Percentiles rank a stretch among this genome's conserved stretches.
phyloP scores from a whole-genome alignment of 192 early-diverging fungal genomes.

The Coemansia furcata region DNA sequence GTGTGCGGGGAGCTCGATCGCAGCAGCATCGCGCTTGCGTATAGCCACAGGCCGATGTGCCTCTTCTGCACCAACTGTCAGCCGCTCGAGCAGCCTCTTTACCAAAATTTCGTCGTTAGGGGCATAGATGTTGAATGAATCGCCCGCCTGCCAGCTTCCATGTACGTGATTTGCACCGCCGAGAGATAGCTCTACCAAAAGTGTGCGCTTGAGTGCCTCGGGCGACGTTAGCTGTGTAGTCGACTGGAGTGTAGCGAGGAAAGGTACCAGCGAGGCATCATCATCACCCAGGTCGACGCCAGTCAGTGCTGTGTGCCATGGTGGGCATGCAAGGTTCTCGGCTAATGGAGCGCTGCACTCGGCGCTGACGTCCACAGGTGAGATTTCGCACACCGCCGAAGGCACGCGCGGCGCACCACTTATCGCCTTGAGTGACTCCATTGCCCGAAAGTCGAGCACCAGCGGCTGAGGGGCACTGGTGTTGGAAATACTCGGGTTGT shows the following conservation, averaged over 20 bases:
- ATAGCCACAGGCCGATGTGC: slow-evolving; percentile 15
- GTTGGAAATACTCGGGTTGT: background rate
- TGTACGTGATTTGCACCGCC: slow-evolving; percentile 9
- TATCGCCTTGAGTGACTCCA: slow-evolving; percentile 36
- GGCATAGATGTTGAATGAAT: slow-evolving; percentile 84
- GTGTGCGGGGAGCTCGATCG: slow-evolving; percentile 36
- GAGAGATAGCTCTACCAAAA: slow-evolving; percentile 59
- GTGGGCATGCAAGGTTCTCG: slow-evolving; percentile 12
- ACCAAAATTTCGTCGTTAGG: slow-evolving; percentile 81
- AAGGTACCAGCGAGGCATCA: slow-evolving; percentile 17
- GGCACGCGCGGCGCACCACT: slow-evolving; percentile 36
- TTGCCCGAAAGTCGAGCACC: slow-evolving; percentile 32
- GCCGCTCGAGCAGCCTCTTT: slow-evolving; percentile 56
- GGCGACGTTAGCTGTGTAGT: slow-evolving; percentile 61
- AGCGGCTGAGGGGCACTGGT: slow-evolving; percentile 24
- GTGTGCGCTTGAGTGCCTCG: slow-evolving; percentile 72
- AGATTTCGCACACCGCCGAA: slow-evolving; percentile 13
- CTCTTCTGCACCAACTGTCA: slow-evolving; percentile 54
- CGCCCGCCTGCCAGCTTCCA: slow-evolving; percentile 45
- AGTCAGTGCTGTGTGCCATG: slow-evolving; percentile 24
- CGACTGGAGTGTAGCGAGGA: slow-evolving; percentile 56
- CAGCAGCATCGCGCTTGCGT: slow-evolving; percentile 39
- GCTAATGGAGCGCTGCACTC: background rate
- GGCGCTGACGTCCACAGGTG: background rate
- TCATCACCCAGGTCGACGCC: background rate